Evolutionary conservation across 306 rosid genomes (phyloP), one percentile per base, ranked within the genome.

Genomic region (Fragaria ananassa): DNA sequence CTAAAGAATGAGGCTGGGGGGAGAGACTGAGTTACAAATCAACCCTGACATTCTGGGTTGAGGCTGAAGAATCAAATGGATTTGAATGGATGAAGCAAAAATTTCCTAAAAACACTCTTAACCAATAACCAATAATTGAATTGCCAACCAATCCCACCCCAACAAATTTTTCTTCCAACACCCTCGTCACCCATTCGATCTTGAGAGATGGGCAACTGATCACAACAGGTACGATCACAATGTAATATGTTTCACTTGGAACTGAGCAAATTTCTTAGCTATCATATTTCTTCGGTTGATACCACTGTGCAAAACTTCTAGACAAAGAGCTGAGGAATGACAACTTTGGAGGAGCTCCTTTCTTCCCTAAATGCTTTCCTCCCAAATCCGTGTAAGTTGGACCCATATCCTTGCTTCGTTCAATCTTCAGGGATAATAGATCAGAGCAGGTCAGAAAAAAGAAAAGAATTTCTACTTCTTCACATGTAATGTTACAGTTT

Each of bases 311-410:
- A 81, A 90, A 76, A 62, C 76, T 85, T 83, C 80, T 89, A 60
- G 93, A 86, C 83, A 91, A 83, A 46, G 90, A 88, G 64, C 89
- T 58, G n/a, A 92, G 88, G 74, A 89, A 82, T 71, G 97, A 83
- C 31, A 69, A 77, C 82, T 83, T 93, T 23, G 86, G 73, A 61
- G 93, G 87, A 71, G 88, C 77, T 37, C 89, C 98, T 81, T 82
- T 89, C 88, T 85, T 91, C 61, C 97, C 98, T 56, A 96, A 85
- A 84, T 85, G 89, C 78, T 96, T 96, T 68, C 98, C 96, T 80
- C 87, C 96, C 87, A 96, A 86, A 81, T 96, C 98, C 3, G 99
- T 91, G 81, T 83, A 88, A 56, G 78, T 82, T 17, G 99, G 98
- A 85, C 84, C 88, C 83, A 75, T 83, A 54, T 89, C 97, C 56